Evolutionary conservation across 169 alveolate species (phyloP).

Genomic region (Eimeria acervulina): DNA sequence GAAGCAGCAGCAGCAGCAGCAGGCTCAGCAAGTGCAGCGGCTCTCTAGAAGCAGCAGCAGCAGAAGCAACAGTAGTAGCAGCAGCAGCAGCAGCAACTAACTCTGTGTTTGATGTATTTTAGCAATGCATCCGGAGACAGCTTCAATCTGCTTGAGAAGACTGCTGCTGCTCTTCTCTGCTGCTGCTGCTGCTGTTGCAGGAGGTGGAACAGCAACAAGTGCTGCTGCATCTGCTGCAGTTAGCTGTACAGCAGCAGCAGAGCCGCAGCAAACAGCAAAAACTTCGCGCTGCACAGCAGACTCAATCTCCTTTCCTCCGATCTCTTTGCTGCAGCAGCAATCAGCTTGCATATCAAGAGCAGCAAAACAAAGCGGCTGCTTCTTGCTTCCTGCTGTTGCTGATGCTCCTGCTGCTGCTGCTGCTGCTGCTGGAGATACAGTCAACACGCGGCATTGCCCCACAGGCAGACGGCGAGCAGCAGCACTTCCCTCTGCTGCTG

Average conservation of each 20-base stretch:
- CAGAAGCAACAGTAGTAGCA: background rate
- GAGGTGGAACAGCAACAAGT: background rate
- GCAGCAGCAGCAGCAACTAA: slow-evolving; percentile 26
- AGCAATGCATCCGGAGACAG: background rate
- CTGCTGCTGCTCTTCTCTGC: background rate
- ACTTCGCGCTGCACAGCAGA: slow-evolving; percentile 9
- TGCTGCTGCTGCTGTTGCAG: slow-evolving; percentile 29
- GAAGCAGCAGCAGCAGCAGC: too few species aligned
- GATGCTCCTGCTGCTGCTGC: slow-evolving; percentile 38
- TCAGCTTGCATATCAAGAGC: background rate
- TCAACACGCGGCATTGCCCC: background rate
- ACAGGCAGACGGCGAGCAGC: background rate
- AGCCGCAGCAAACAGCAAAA: slow-evolving; percentile 39
- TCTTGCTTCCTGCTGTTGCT: background rate
- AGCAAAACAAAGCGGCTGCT: background rate
- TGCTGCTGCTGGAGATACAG: slow-evolving; percentile 21
- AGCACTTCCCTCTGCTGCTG: background rate
- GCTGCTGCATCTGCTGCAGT: background rate
- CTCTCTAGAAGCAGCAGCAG: background rate
- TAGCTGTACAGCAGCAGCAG: slow-evolving; percentile 18
- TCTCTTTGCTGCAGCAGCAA: background rate
- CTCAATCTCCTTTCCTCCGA: background rate
- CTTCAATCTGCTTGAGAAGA: background rate
- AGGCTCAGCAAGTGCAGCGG: background rate
- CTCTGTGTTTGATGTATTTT: background rate